Evolutionary conservation across 2,329 filamentous ascomycete genomes (phyloP).

Genomic region (Albifimbria verrucaria): DNA sequence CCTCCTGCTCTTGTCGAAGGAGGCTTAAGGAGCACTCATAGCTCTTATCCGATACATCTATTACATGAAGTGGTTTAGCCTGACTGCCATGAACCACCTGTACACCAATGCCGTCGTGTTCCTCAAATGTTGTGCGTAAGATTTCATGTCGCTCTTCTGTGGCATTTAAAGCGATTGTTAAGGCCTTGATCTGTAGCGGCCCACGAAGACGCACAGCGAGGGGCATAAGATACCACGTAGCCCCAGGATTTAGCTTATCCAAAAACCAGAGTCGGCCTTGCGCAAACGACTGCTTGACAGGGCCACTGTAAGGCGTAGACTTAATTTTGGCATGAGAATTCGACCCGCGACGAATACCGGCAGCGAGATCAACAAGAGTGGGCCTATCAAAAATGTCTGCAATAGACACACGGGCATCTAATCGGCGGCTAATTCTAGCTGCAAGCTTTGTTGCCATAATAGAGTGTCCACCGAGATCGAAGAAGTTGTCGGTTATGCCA

Average conservation of each 20-base stretch:
- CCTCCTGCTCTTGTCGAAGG: conserved; percentile 11
- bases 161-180: conserved; percentile 4
- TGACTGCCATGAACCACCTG: background rate
- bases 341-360: background rate
- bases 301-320: background rate
- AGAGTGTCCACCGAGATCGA: conserved; percentile 23
- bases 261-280: conserved; percentile 13
- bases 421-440: background rate
- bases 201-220: conserved; percentile 6
- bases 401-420: background rate
- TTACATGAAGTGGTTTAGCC: background rate
- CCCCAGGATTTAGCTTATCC: conserved; percentile 6
- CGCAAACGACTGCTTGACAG: conserved; percentile 13
- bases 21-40: background rate
- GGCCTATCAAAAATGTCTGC: background rate
- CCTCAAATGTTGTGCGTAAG: background rate
- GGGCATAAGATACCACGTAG: conserved; percentile 9
- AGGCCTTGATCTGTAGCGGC: conserved; percentile 2
- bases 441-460: conserved; percentile 16
- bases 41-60: background rate
- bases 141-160: conserved; percentile 10
- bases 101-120: background rate
- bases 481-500: conserved; percentile 16
- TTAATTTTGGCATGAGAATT: background rate
- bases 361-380: background rate